phyloP scores from a whole-genome alignment of 805 yeast genomes.

The Candida sanyiensis region DNA sequence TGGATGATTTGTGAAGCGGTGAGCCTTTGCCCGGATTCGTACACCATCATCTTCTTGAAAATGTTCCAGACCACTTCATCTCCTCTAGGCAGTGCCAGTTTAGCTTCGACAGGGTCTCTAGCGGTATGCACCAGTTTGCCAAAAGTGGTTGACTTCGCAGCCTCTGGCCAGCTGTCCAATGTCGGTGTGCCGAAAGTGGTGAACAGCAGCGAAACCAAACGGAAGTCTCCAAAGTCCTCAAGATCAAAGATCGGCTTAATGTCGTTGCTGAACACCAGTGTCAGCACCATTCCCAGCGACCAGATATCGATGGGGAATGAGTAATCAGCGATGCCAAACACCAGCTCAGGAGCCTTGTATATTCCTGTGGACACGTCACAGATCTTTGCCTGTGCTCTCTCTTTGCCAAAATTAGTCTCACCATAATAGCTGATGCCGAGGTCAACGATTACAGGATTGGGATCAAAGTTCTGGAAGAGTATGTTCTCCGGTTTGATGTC shows the following conservation, averaged over 20 bases:
- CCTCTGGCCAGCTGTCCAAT: conserved; percentile 38
- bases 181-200: conserved; percentile 59
- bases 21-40: conserved; percentile 31
- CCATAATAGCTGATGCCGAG: conserved; percentile 34
- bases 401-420: conserved; percentile 58
- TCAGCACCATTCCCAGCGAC: conserved; percentile 60
- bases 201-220: conserved; percentile 50
- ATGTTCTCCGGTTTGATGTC: conserved; percentile 87
- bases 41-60: conserved; percentile 40
- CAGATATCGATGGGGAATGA: conserved; percentile 59
- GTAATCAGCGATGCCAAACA: conserved; percentile 55
- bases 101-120: conserved; percentile 19
- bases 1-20: conserved; percentile 25
- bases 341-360: conserved; percentile 70
- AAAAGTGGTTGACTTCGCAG: conserved; percentile 33
- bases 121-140: conserved; percentile 27
- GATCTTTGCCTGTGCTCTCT: conserved; percentile 35
- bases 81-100: conserved; percentile 33
- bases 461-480: conserved; percentile 37
- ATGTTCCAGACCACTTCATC: conserved; percentile 20
- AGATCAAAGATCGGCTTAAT: conserved; percentile 34
- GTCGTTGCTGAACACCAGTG: conserved; percentile 41
- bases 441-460: conserved; percentile 34
- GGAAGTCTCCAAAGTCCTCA: conserved; percentile 48
- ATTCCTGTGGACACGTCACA: conserved; percentile 59